phyloP scores from a whole-genome alignment of 768 basidiomycete genomes.

The Trametes punicea region DNA sequence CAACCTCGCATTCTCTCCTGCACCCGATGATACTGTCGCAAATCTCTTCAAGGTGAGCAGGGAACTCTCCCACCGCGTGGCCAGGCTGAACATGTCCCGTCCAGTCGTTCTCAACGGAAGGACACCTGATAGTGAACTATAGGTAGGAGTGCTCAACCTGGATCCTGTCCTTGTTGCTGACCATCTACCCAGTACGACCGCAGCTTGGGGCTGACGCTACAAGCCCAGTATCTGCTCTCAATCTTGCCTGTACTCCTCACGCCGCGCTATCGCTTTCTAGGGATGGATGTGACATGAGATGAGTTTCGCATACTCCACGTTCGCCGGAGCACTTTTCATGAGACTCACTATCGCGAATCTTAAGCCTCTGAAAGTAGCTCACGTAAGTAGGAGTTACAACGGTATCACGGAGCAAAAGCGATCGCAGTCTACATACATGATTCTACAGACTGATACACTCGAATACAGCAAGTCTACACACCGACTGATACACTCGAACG shows the following conservation, averaged over 20 bases:
- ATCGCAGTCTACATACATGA: neutral
- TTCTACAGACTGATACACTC: slow-evolving; percentile 3
- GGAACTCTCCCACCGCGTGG: neutral
- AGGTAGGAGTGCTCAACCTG: slow-evolving; percentile 34
- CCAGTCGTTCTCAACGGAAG: slow-evolving; percentile 60
- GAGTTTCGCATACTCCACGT: too few relatives aligned
- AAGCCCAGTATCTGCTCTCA: neutral
- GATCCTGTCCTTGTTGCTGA: neutral
- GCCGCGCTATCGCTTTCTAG: neutral
- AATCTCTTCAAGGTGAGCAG: slow-evolving; percentile 60
- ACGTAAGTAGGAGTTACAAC: too few relatives aligned
- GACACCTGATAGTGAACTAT: slow-evolving; percentile 66
- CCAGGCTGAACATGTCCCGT: neutral
- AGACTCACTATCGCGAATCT: too few relatives aligned
- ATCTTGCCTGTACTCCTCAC: too few relatives aligned
- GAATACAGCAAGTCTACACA: neutral
- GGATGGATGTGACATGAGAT: too few relatives aligned
- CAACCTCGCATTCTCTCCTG: slow-evolving; percentile 73
- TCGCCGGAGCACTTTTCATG: too few relatives aligned
- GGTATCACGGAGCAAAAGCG: neutral
- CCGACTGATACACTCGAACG: neutral
- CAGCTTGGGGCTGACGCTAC: slow-evolving; percentile 48
- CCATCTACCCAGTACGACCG: slow-evolving; percentile 44
- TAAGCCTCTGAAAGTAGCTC: too few relatives aligned
- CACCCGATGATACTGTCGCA: slow-evolving; percentile 71